Base-by-base conservation (phyloP, 176 grass and related monocot species). In the Oryza meridionalis region DNA sequence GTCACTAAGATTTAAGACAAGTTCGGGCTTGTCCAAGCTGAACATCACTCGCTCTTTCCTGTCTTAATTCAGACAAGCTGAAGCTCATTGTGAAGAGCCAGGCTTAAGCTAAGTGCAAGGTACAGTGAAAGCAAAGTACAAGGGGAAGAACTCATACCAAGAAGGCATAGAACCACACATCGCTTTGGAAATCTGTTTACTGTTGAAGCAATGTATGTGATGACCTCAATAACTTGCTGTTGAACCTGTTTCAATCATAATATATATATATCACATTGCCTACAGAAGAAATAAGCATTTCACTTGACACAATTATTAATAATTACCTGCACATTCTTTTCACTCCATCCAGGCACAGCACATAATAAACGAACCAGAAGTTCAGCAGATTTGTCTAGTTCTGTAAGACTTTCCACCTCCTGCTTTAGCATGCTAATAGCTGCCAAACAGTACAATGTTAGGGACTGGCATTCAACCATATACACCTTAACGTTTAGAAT, bases 271-370 rank as follows among this genome's bases (percentile, higher is more conserved):
- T 61, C 45, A 71, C 42, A 76, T 80, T 78, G 72, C 14, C 43
- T 67, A 76, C 42, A 32, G 50, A 80, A 81, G 46, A 59, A 89
- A 87, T 51, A 8, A 15, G 55, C 45, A 59, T 72, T 53, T 68
- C 40, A 81, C 38, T 73, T 44, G 50, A 71, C 7, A 12, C 3
- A 84, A 86, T 70, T 69, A 73, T 37, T 81, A 78, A 5, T 72
- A 82, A 26, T 43, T 88, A 98, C 96, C 92, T 99, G 96, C 17
- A 99, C 91, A 78, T 99, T 99, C 82, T 99, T 99, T 85, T 99
- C 96, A 37, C 78, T 82, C 96, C 96, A 99, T 73, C 96, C 93
- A 86, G 96, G 96, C 26, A 99, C 91, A 87, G 91, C 87, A 89
- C 93, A 99, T 74, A 99, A 84, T 25, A 99, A 87, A 80, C 91